Evolutionary conservation across 176 grass and related monocot species (phyloP), one percentile per base, ranked within the genome.

Genomic region (Typha latifolia): DNA sequence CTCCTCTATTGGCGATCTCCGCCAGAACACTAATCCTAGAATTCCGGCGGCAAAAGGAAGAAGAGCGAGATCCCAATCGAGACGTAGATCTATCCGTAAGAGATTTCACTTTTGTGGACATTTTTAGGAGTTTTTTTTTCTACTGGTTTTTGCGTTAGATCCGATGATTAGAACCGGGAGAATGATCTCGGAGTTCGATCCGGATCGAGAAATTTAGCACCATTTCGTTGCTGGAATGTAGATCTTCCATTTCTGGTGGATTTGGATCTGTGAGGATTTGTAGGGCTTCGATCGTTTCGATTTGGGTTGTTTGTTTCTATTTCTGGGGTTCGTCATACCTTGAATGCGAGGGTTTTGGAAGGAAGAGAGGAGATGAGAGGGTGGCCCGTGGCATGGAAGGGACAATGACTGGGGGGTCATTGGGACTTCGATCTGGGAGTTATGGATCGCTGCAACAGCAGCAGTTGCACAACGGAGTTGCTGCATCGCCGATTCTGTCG

Each of bases 351-450:
- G 15, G 18, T 59, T 59, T 59, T 6, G 5, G 53, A 59, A 21
- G 53, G 12, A 32, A 73, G 51, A 52, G 32, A 66, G 73, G 80
- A 62, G 80, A 82, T 82, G 80, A 82, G 73, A 65, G 68, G 48
- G 47, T 61, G 3, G 47, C 55, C 43, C 37, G 62, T 56, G 59
- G 56, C 22, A 31, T 55, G 49, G 57, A 32, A 77, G 69, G 76
- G 72, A 78, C 69, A 66, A 84, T 84, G 81, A 84, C 70, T 78
- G 81, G 69, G 50, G 75, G 67, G 78, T 86, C 93, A 82, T 82
- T 96, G 80, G 93, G 93, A 49, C 69, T 96, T 68, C 87, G 93
- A 81, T 73, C 88, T 19, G 85, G 77, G 77, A 96, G 88, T 84
- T 86, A 91, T 82, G 93, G 88, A 73, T 96, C 93, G 71, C 66